Base-by-base conservation (phyloP, 2,329 filamentous ascomycete genomes). In the Dactylonectria macrodidyma region DNA sequence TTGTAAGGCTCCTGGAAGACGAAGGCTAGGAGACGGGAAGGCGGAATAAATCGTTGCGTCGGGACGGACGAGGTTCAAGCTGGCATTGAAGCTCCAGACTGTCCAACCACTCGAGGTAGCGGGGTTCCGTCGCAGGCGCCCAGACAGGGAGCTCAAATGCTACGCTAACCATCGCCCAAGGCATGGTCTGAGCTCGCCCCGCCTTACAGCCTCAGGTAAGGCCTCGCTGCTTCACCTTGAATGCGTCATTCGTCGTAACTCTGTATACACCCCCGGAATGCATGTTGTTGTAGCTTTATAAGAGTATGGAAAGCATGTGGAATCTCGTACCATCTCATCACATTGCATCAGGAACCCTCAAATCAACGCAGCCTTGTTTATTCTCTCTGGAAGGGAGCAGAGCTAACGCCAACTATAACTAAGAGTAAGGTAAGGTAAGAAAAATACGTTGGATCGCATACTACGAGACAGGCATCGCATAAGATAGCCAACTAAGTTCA, bases 11-110 rank as follows among this genome's bases (percentile, higher is more conserved):
- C 57, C 22, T 47, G 44, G 3, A 26, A 52, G 59, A 24, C 36
- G 41, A 16, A 41, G 46, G 41, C 47, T 41, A 10, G 22, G 38
- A 19, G 41, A 51, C 24, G 24, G 16, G 19, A 30, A 56, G 41
- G n/a, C 48, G 46, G 30, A n/a, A 38, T 22, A 46, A 34, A 50
- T 57, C 16, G 65, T 62, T 22, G 50, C 24, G 44, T 54, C 54
- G 46, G 44, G 33, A 55, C 26, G 51, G 41, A 22, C 30, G 59
- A 41, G 59, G 46, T 46, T 71, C 66, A 72, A 71, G 70, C 71
- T 59, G 54, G 54, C 68, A 67, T 66, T 66, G 63, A 71, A 67
- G 71, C 69, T 73, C 67, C 65, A 57, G 50, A 46, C 59, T 26
- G 61, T 36, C n/a, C 30, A 22, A 41, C 19, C 12, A 30, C 19